Evolutionary conservation across 1,139 yeast species (phyloP).

Genomic region (Debaryomycetaceae sp.): DNA sequence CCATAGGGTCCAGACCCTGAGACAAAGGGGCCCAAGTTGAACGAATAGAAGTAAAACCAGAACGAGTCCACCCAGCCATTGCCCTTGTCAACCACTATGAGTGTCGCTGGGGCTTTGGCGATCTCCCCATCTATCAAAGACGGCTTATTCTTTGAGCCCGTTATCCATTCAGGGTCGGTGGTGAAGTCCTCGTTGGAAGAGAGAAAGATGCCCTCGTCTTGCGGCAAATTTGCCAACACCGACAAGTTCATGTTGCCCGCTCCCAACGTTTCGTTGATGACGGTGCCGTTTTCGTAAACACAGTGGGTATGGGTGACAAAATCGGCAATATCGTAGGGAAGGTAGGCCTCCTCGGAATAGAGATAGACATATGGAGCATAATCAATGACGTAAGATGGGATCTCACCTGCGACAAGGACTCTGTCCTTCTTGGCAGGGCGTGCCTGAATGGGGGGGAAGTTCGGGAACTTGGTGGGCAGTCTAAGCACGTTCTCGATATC

Average conservation of each 20-base stretch:
- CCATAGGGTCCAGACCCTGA: constrained; percentile 99
- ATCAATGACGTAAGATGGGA: constrained; percentile 73
- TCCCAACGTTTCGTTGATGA: constrained; percentile 33
- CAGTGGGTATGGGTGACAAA: constrained; percentile 63
- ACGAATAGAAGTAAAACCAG: constrained; percentile 95
- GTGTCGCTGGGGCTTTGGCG: constrained; percentile 70
- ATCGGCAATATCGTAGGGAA: constrained; percentile 76
- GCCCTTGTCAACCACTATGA: constrained; percentile 86
- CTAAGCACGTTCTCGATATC: constrained; percentile 20
- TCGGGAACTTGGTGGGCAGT: constrained; percentile 23
- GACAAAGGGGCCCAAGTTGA: constrained; percentile 92
- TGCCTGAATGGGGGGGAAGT: constrained; percentile 35
- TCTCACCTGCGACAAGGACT: constrained; percentile 46
- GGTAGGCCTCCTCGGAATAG: constrained; percentile 82
- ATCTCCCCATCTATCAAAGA: constrained; percentile 68
- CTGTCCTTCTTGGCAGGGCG: constrained; percentile 28
- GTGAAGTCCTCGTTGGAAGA: constrained; percentile 70
- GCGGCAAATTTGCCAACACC: constrained; percentile 32
- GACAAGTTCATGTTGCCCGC: constrained; percentile 26
- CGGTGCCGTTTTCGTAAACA: constrained; percentile 44
- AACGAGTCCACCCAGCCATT: constrained; percentile 90
- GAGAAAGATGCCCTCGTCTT: constrained; percentile 37
- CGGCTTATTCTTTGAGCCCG: constrained; percentile 68
- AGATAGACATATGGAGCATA: constrained; percentile 80
- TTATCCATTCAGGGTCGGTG: constrained; percentile 78